Evolutionary conservation across 345 rosid genomes (phyloP), one percentile per base, ranked within the genome.

Genomic region (Litchi chinensis): DNA sequence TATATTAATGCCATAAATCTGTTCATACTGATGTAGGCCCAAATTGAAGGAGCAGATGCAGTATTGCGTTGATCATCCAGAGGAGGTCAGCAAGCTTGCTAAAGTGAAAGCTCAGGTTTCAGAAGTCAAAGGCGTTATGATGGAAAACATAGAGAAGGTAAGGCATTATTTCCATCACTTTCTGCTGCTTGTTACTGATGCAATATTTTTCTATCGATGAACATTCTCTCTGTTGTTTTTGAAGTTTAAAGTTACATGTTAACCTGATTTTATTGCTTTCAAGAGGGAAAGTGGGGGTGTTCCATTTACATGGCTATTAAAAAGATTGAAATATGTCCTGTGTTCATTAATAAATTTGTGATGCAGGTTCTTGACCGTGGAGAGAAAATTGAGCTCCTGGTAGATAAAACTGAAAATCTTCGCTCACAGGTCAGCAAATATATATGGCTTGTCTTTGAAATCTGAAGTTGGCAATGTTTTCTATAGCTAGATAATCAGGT

Each of bases 401-500:
- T 92, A 46, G 97, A 91, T 76, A 92, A 90, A 81, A 89, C 97
- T 50, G 97, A 92, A 83, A 90, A 91, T 80, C 93, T 92, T 77
- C 93, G 86, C 46, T 87, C 89, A 15, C 97, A 92, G 95, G 97
- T 91, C 43, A 59, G 83, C 39, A 24, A 74, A 39, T 59, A 40
- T 5, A 7, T 44, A 57, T 64, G 8, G 43, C 63, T 44, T 10
- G 48, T 56, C 48, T 7, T 46, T 15, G 32, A 16, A 46, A 9
- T 22, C 22, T 19, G 8, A 56, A 15, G 62, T 56, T 56, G 4
- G 26, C 71, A 48, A 24, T 24, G 44, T 65, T 48, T 65, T 28
- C 32, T 46, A 64, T 43, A 22, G 13, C 71, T 10, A 44, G 13
- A 59, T 57, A 10, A 8, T 43, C 15, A 56, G 28, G 26, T 21